Base-by-base conservation (phyloP, 1,139 yeast genomes). In the Kodamaea anthophila region DNA sequence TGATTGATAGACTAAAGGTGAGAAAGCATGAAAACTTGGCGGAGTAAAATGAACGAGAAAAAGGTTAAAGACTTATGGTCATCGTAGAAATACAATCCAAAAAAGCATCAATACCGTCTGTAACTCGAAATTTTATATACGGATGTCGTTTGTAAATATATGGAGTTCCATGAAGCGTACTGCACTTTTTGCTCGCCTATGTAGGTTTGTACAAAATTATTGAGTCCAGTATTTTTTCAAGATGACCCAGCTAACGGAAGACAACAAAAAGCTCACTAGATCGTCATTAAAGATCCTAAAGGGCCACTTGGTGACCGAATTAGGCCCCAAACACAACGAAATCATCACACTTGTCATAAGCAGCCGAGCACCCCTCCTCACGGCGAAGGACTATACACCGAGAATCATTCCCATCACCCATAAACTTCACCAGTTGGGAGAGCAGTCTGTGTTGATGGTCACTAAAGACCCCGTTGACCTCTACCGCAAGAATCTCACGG, bases 401-500 rank as follows among this genome's bases (percentile, higher is more conserved):
- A 56, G 88, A 38, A 72, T 82, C 26, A 66, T 82, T 21, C 82
- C 85, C 2, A 39, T 82, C n/a, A 62, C 71, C 0, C 60, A 71
- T 37, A 63, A 70, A 33, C 53, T 73, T 34, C 71, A 63, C 39
- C 65, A 60, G 35, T 49, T 68, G 4, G 67, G 62, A 14, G 67
- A 65, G 18, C 59, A 70, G 34, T 60, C 75, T 18, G 68, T 81
- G 4, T 50, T 81, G 6, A 56, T 82, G 19, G 65, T 82, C 9
- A 77, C 87, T 5, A 80, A 78, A 41, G 87, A 80, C 45, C 86
- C 87, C 1, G 68, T 79, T 2, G 61, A 68, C 1, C 59, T 66
- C 2, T 80, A 74, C 43, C 63, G 78, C 26, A 59, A 58, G 7
- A 60, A 57, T 3, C 54, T 77, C 10, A 56, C 65, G 7, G 58